These are phyloP conservation scores for Neoascochyta sp. DNA, from an alignment of 2,329 filamentous ascomycete genomes.

Conservation along the genomic window DNA sequence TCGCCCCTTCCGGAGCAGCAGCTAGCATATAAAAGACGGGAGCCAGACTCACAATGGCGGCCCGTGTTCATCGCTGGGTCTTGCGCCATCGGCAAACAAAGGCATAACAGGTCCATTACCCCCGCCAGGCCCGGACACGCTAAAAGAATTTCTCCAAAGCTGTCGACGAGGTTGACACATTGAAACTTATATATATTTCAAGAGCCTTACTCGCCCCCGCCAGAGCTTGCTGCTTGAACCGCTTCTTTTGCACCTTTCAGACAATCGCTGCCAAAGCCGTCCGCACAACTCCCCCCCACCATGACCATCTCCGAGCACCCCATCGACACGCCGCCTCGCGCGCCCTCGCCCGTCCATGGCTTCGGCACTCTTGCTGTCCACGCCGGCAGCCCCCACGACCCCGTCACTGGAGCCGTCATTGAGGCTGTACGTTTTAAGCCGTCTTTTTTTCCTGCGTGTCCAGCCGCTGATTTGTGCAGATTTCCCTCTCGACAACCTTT, in stretches of 20 bases:
- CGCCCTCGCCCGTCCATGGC: conserved; percentile 68
- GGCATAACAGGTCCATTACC: conserved; percentile 8
- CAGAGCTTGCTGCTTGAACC: not conserved
- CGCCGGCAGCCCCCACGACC: conserved; percentile 86
- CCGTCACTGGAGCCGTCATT: conserved; percentile 90
- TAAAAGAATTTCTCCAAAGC: conserved; percentile 12
- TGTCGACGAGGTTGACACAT: conserved; percentile 10
- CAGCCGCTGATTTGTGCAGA: conserved; percentile 45
- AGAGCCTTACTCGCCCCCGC: not conserved
- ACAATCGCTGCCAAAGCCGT: conserved; percentile 1
- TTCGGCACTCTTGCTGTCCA: conserved; percentile 96
- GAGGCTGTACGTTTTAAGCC: conserved; percentile 57
- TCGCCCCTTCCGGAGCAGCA: conserved; percentile 4
- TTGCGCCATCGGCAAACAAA: conserved; percentile 26
- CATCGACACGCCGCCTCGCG: conserved; percentile 69
- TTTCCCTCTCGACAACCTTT: conserved; percentile 94
- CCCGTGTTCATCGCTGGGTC: conserved; percentile 7
- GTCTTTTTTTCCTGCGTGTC: not conserved
- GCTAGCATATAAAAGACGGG: conserved; percentile 10
- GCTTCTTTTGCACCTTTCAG: not conserved
- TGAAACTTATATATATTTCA: conserved; percentile 6
- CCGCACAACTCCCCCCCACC: conserved; percentile 3
- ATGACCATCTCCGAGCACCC: conserved; percentile 49
- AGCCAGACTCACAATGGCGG: conserved; percentile 4
- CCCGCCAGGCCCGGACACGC: conserved; percentile 12